Conservation (phyloP, 1,284 basidiomycete species). For the Erythrobasidium hasegawianum region DNA sequence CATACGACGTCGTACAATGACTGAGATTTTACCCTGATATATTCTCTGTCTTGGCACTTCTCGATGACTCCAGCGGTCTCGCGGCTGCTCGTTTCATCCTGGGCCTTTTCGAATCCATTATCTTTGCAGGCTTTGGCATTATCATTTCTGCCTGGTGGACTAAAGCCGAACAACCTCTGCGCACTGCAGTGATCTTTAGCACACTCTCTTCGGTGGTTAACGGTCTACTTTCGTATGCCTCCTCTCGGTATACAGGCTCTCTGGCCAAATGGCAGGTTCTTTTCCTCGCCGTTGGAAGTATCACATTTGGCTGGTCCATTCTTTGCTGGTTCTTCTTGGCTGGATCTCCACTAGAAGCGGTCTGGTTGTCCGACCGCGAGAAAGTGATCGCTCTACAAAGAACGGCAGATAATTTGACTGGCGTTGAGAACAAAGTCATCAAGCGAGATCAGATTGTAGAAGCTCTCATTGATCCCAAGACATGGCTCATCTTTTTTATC, state of each 20-base stretch:
- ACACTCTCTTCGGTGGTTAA: constrained; percentile 42
- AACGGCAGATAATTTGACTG: constrained; percentile 40
- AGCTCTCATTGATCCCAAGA: constrained; percentile 42
- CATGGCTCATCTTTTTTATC: constrained; percentile 43
- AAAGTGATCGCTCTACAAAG: constrained; percentile 32
- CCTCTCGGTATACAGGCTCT: neutral
- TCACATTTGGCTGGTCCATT: constrained; percentile 32
- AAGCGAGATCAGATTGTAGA: constrained; percentile 42
- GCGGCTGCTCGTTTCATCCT: constrained; percentile 30
- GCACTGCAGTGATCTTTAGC: constrained; percentile 43
- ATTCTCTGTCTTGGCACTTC: no score
- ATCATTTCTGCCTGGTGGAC: constrained; percentile 33
- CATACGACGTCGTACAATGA: no score
- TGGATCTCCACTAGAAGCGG: constrained; percentile 36
- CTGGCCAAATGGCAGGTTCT: constrained; percentile 31
- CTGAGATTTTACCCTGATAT: no score
- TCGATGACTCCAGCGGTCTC: no score
- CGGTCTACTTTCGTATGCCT: constrained; percentile 37
- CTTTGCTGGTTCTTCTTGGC: constrained; percentile 20
- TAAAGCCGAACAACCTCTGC: constrained; percentile 41
- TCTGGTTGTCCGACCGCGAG: constrained; percentile 40
- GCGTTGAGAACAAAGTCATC: constrained; percentile 43
- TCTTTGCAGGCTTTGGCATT: constrained; percentile 36
- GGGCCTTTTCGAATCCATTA: constrained; percentile 26
- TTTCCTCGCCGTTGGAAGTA: constrained; percentile 31